These are phyloP conservation scores for Tetraselmis chui DNA, from an alignment of 139 green algal species.

Conservation along the genomic window DNA sequence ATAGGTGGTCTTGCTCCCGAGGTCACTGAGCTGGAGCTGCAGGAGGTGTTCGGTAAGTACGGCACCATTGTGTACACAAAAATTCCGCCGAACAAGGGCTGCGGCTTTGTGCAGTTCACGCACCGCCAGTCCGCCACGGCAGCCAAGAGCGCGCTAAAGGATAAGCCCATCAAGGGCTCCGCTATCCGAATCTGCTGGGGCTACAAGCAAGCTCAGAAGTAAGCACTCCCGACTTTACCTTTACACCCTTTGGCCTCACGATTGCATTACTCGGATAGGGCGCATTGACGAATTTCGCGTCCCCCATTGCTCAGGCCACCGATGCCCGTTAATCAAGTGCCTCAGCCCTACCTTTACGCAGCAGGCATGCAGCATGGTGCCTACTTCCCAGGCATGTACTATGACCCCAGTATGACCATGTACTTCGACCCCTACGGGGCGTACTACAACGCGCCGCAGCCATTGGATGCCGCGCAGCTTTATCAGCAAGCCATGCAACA, in stretches of 20 bases:
- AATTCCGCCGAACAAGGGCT: slow-evolving; percentile 89
- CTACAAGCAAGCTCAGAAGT: background rate
- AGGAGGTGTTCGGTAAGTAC: slow-evolving; percentile 60
- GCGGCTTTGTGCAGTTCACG: slow-evolving; percentile 93
- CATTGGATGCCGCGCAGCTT: no score
- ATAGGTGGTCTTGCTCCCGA: slow-evolving; percentile 56
- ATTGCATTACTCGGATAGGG: no score
- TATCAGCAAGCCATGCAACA: no score
- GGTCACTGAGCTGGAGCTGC: slow-evolving; percentile 70
- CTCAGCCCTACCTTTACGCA: no score
- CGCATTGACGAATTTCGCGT: no score
- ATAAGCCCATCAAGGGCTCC: slow-evolving; percentile 1
- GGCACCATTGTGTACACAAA: slow-evolving; percentile 91
- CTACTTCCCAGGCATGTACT: background rate
- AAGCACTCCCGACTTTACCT: no score
- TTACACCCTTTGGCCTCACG: no score
- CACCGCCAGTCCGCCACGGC: slow-evolving; percentile 53
- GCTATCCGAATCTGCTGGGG: background rate
- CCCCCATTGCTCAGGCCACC: no score
- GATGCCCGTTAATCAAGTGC: no score
- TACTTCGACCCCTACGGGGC: background rate
- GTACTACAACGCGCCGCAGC: background rate
- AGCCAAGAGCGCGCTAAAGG: slow-evolving; percentile 70
- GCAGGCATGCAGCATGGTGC: background rate
- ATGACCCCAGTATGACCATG: background rate